Evolutionary conservation across 371 early-diverging fungal species (phyloP).

Genomic region (Saksenaea oblongispora): DNA sequence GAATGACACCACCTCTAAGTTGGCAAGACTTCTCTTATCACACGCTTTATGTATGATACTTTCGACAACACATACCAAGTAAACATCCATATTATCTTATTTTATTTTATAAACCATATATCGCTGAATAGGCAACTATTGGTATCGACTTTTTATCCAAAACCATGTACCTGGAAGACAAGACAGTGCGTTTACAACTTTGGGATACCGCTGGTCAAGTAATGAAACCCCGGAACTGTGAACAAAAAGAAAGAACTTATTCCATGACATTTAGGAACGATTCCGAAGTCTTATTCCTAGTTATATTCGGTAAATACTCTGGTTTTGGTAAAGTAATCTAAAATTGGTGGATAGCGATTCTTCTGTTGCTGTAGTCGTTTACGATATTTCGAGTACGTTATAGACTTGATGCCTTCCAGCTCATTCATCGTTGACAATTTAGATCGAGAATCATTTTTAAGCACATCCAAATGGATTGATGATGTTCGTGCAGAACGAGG

Average conservation of each 20-base stretch:
- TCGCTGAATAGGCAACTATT: constrained; percentile 91
- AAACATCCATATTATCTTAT: constrained; percentile 2
- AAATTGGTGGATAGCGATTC: constrained; percentile 66
- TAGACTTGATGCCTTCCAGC: not conserved
- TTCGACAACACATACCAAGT: constrained; percentile 97
- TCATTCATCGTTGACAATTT: constrained; percentile 1
- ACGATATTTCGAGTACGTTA: constrained; percentile 88
- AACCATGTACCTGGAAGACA: constrained; percentile 97
- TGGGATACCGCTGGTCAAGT: constrained; percentile 99
- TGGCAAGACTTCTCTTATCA: constrained; percentile 99
- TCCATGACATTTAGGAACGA: constrained; percentile 69
- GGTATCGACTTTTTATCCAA: constrained; percentile 99
- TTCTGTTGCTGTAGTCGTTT: constrained; percentile 97
- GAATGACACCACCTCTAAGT: constrained; percentile 53
- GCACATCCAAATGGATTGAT: constrained; percentile 98
- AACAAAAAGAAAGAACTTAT: constrained; percentile 3
- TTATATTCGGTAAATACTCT: constrained; percentile 81
- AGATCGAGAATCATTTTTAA: constrained; percentile 91
- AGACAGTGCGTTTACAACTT: constrained; percentile 96
- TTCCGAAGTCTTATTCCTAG: constrained; percentile 97
- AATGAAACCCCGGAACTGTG: constrained; percentile 17
- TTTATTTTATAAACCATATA: not conserved
- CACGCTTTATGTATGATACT: constrained; percentile 99
- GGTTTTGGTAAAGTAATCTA: not conserved
- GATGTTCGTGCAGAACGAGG: constrained; percentile 98